Evolutionary conservation across 192 early-diverging fungal species (phyloP).

Genomic region (Rhizoclosmatium sp.): DNA sequence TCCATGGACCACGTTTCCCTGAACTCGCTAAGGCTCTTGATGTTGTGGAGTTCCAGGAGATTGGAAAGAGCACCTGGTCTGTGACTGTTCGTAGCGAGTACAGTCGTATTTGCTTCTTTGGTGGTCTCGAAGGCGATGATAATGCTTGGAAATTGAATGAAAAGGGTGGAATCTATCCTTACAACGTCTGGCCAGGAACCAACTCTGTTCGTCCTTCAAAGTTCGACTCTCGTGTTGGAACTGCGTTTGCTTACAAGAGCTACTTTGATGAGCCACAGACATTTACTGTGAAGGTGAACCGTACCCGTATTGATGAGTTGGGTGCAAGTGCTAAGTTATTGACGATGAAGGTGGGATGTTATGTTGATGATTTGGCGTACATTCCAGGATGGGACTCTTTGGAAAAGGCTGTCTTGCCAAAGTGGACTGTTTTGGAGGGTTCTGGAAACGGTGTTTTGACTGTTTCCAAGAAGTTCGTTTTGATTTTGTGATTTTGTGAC

Average conservation of each 20-base stretch:
- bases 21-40: neutral
- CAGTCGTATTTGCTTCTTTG: conserved; percentile 11
- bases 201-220: neutral
- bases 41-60: neutral
- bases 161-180: conserved; percentile 10
- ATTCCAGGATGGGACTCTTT: conserved; percentile 2
- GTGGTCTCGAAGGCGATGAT: neutral
- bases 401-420: neutral
- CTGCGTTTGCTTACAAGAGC: neutral
- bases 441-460: conserved; percentile 5
- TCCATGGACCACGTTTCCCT: neutral
- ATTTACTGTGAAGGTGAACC: conserved; percentile 3
- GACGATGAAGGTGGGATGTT: conserved; percentile 21
- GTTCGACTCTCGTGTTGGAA: neutral
- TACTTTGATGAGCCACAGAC: neutral
- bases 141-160: neutral
- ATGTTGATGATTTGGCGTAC: conserved; percentile 10
- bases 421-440: conserved; percentile 4
- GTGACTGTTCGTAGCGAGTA: conserved; percentile 9
- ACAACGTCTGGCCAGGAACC: conserved; percentile 3
- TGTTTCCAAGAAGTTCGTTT: conserved; percentile 9
- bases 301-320: conserved; percentile 1
- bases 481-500: neutral
- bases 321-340: neutral
- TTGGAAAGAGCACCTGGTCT: neutral